Evolutionary conservation across 208 protist genomes (phyloP).

Genomic region (Naegleria lovaniensis): DNA sequence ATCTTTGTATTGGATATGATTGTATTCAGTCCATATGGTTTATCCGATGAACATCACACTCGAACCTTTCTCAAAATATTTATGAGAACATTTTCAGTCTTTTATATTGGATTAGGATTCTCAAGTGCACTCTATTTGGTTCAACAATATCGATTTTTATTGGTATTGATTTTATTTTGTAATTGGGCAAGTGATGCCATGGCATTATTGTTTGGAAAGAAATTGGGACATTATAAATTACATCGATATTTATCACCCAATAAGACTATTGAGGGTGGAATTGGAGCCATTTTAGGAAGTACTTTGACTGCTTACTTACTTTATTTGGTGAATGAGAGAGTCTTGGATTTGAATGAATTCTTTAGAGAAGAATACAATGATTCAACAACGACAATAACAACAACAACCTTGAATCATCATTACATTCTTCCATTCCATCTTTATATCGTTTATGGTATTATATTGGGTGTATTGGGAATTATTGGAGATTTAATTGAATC

Average conservation of each 20-base stretch:
- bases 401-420: too few species aligned
- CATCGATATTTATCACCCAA: slow-evolving; percentile 67
- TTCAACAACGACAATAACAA: slow-evolving; percentile 35
- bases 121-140: neutral
- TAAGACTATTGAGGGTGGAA: slow-evolving; percentile 71
- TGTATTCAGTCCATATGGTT: neutral
- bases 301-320: slow-evolving; percentile 30
- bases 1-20: neutral
- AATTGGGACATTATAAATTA: slow-evolving; percentile 38
- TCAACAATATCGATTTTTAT: neutral
- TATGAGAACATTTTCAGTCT: neutral
- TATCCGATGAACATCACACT: neutral
- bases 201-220: neutral
- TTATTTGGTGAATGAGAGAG: neutral
- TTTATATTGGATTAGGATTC: slow-evolving; percentile 1
- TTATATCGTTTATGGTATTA: slow-evolving; percentile 49
- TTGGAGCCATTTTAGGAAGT: slow-evolving; percentile 51
- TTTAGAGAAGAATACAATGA: slow-evolving; percentile 32
- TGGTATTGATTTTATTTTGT: slow-evolving; percentile 7
- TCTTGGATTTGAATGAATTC: slow-evolving; percentile 21
- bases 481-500: slow-evolving; percentile 75
- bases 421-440: slow-evolving; percentile 42
- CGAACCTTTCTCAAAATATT: neutral
- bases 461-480: slow-evolving; percentile 63
- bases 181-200: slow-evolving; percentile 23